These are phyloP conservation scores for Dacryopinax primogenitus DNA, from an alignment of 768 basidiomycete species.

Conservation along the genomic window DNA sequence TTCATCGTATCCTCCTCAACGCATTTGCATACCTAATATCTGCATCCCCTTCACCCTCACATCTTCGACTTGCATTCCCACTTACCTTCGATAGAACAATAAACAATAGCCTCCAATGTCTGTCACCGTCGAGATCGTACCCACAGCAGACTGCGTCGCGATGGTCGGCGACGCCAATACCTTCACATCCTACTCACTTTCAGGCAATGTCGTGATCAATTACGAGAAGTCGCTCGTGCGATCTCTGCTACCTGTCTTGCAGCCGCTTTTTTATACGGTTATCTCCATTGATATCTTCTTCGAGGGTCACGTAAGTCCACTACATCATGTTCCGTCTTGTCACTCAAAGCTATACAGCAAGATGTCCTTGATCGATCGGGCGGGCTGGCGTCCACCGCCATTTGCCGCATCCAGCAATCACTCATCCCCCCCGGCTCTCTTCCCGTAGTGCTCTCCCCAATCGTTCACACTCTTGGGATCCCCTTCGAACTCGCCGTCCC, in stretches of 20 bases:
- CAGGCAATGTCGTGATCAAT: neutral
- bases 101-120: constrained; percentile 3
- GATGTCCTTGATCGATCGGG: neutral
- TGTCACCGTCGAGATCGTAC: neutral
- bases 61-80: neutral
- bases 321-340: neutral
- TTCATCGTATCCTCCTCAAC: neutral
- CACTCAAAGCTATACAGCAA: neutral
- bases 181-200: neutral
- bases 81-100: neutral
- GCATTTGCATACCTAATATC: neutral
- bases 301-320: neutral
- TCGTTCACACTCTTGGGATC: neutral
- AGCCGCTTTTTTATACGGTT: neutral
- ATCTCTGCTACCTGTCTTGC: neutral
- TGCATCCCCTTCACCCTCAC: neutral
- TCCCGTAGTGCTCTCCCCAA: neutral
- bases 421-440: neutral
- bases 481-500: constrained; percentile 3
- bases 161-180: constrained; percentile 4
- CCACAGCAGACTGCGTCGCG: constrained; percentile 6
- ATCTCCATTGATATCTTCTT: neutral
- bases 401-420: neutral
- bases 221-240: neutral
- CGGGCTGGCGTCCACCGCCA: neutral